phyloP scores from a whole-genome alignment of 768 basidiomycete genomes.

The Exidia glandulosa region DNA sequence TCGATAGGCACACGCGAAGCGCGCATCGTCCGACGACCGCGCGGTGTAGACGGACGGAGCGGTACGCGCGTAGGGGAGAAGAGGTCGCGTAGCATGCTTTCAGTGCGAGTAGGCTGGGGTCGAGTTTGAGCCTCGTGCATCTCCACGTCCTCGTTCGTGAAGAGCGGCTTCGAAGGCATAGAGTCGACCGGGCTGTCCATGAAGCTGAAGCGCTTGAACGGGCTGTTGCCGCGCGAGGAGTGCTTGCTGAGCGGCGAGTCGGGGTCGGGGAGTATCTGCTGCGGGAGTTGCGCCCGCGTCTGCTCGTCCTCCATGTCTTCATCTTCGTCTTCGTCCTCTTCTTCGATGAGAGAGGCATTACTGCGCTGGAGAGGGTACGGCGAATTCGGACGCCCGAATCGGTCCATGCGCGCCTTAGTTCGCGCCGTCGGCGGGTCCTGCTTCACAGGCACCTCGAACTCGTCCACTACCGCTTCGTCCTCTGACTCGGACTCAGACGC shows the following conservation, averaged over 20 bases:
- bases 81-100: background rate
- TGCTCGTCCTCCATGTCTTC: background rate
- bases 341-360: slow-evolving; percentile 6
- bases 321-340: slow-evolving; percentile 6
- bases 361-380: slow-evolving; percentile 36
- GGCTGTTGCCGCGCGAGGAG: background rate
- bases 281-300: background rate
- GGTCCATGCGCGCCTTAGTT: slow-evolving; percentile 36
- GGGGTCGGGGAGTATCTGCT: background rate
- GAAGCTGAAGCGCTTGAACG: background rate
- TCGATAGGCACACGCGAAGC: background rate
- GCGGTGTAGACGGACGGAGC: background rate
- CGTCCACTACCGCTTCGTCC: slow-evolving; percentile 30
- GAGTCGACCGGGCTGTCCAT: background rate
- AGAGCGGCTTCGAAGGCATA: background rate
- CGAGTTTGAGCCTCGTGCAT: background rate
- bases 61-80: background rate
- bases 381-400: slow-evolving; percentile 62
- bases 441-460: slow-evolving; percentile 49
- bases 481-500: slow-evolving; percentile 6
- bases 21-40: background rate
- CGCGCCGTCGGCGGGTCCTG: slow-evolving; percentile 51
- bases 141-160: background rate
- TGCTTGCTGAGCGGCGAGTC: background rate
- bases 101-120: background rate